These are phyloP conservation scores for Aureobasidium lini DNA, from an alignment of 2,329 filamentous ascomycete genomes.

Conservation along the genomic window DNA sequence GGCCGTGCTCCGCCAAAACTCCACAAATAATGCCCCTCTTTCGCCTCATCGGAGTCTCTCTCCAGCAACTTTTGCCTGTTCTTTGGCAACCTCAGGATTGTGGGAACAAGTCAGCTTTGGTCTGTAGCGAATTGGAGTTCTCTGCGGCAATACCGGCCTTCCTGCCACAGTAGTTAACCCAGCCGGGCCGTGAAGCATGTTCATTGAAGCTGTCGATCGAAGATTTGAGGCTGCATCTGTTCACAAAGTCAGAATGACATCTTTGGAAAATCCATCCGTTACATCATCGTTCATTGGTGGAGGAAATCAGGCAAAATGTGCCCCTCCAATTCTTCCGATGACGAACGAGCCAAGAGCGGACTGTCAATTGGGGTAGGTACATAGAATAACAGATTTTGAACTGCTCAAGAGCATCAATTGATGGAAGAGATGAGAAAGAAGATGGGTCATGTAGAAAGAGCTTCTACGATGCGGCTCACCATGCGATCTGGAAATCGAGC, in stretches of 20 bases:
- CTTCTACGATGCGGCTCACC: neutral
- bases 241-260: neutral
- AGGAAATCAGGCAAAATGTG: slow-evolving; percentile 7
- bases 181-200: neutral
- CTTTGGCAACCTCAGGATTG: neutral
- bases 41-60: neutral
- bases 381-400: neutral
- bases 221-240: neutral
- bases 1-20: neutral
- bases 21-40: neutral
- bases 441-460: neutral
- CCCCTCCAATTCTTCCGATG: slow-evolving; percentile 7
- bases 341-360: neutral
- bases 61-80: neutral
- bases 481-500: neutral
- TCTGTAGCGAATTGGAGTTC: neutral
- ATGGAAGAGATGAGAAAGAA: neutral
- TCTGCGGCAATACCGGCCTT: neutral
- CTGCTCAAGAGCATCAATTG: neutral
- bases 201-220: slow-evolving; percentile 1
- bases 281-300: slow-evolving; percentile 11
- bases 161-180: neutral
- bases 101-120: neutral
- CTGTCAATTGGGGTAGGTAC: neutral
- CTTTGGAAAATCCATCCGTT: neutral